Conservation (phyloP, 2,329 filamentous ascomycete species). For the Fusarium sp. region DNA sequence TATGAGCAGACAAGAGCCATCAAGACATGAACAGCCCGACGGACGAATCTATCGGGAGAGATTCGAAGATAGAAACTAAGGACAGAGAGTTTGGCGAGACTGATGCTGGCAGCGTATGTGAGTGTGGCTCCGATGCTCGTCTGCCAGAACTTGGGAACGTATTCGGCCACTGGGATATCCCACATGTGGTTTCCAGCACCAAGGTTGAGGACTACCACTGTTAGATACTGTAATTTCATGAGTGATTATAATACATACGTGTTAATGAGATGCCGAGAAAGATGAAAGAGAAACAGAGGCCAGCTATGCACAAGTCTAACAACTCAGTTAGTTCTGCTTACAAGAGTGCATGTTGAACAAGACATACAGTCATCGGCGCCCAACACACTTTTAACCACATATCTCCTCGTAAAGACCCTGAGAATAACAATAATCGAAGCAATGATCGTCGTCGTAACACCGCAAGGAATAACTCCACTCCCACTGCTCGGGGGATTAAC, state of each 20-base stretch:
- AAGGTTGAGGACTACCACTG: constrained; percentile 35
- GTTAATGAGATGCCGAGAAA: constrained; percentile 39
- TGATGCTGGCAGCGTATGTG: constrained; percentile 54
- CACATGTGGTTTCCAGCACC: constrained; percentile 46
- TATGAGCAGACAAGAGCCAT: constrained; percentile 54
- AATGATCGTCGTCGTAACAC: constrained; percentile 38
- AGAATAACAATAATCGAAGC: constrained; percentile 39
- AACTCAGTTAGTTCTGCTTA: background rate
- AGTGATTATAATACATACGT: constrained; percentile 26
- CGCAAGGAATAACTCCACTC: constrained; percentile 34
- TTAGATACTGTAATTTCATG: background rate
- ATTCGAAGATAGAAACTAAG: constrained; percentile 59
- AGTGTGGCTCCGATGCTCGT: constrained; percentile 51
- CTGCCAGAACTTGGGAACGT: constrained; percentile 43
- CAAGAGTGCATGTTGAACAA: background rate
- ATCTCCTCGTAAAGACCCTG: constrained; percentile 44
- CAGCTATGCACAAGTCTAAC: constrained; percentile 41
- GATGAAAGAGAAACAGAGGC: constrained; percentile 39
- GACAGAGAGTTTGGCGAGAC: constrained; percentile 56
- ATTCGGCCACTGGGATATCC: constrained; percentile 38
- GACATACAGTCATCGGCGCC: constrained; percentile 45
- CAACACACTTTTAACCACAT: constrained; percentile 42
- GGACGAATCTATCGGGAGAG: constrained; percentile 38
- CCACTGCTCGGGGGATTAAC: constrained; percentile 38
- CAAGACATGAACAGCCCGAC: constrained; percentile 30